A percentile compares a stretch with the other conserved stretches of the same genome.
Conservation (phyloP, 1,139 yeast genomes). For the Hyphopichia khmerensis region DNA sequence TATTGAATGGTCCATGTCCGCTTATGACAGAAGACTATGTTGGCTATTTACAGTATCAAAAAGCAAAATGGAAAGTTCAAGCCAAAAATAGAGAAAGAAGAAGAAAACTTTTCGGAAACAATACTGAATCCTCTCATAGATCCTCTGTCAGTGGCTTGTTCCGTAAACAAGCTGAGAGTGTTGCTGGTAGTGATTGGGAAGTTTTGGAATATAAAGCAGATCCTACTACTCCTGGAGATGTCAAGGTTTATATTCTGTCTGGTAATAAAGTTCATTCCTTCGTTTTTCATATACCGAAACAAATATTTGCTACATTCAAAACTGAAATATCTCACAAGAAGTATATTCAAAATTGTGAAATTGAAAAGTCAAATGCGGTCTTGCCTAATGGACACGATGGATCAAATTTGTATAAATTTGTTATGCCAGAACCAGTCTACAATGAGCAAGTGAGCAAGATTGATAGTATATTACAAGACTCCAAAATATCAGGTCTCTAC, state of each 20-base stretch:
- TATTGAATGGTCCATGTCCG: conserved; percentile 62
- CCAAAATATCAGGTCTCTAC: conserved; percentile 67
- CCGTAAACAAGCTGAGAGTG: conserved; percentile 73
- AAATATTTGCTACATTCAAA: conserved; percentile 67
- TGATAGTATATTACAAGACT: conserved; percentile 64
- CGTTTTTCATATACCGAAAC: conserved; percentile 71
- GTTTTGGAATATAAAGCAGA: conserved; percentile 67
- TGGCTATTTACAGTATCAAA: conserved; percentile 76
- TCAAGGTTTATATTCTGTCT: conserved; percentile 70
- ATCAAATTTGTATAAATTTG: conserved; percentile 55
- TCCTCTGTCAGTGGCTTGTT: conserved; percentile 67
- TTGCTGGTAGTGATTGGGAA: conserved; percentile 82
- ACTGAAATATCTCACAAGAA: conserved; percentile 44
- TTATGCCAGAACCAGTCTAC: conserved; percentile 65
- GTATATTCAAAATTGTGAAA: conserved; percentile 50
- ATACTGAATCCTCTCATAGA: conserved; percentile 44
- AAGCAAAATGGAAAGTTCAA: conserved; percentile 82
- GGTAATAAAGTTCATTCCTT: conserved; percentile 73
- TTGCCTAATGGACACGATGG: conserved; percentile 73
- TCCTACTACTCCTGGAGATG: conserved; percentile 65
- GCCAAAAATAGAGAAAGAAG: conserved; percentile 70
- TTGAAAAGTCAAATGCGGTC: conserved; percentile 57
- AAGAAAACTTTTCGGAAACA: conserved; percentile 71
- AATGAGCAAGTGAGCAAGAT: conserved; percentile 56
- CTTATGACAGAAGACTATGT: conserved; percentile 71